Base-by-base conservation (phyloP, 192 early-diverging fungal species). In the Gamsiella multidivaricata region DNA sequence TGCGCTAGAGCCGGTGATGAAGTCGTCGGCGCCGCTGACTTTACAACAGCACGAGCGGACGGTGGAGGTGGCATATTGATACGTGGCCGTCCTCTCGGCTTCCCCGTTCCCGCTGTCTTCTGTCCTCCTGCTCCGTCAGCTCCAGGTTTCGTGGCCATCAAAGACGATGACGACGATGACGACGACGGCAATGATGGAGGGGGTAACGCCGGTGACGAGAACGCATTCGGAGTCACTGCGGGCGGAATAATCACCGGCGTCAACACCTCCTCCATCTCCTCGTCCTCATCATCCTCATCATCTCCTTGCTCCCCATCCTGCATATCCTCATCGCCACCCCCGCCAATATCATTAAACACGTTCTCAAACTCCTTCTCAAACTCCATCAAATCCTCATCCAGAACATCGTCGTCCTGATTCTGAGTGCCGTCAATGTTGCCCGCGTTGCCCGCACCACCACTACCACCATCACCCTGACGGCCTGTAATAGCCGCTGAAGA, bases 191-290 rank as follows among this genome's bases (percentile, higher is more conserved):
- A n/a, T 49, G 45, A n/a, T 45, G 36, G 33, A 43, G 66, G 57
- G 7, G 74, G 65, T 15, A 37, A 36, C 9, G 56, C n/a, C 20
- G 70, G 52, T 4, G 62, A 36, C 51, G 56, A 60, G 8, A n/a
- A 11, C 5, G 20, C 28, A 5, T 14, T 22, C 29, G 55, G 31
- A 10, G 49, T 18, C 12, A 22, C 22, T 17, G 50, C 32, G 3
- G 47, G 11, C 17, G 72, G 56, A n/a, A 65, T 56, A 26, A 68
- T 52, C 14, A 46, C 42, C 2, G 70, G 70, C 3, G 47, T 74
- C 29, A 69, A 37, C 6, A 76, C 72, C 26, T 66, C 64, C 39
- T 66, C 61, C 59, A 78, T 59, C 39, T 78, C 74, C 46, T 78
- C 73, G 12, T 64, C 54, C 1, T 69, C 66, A 37, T 61, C 63